Percentiles rank a stretch among this genome's conserved stretches.
Conservation (phyloP, 306 rosid genomes). For the Begonia masoniana region DNA sequence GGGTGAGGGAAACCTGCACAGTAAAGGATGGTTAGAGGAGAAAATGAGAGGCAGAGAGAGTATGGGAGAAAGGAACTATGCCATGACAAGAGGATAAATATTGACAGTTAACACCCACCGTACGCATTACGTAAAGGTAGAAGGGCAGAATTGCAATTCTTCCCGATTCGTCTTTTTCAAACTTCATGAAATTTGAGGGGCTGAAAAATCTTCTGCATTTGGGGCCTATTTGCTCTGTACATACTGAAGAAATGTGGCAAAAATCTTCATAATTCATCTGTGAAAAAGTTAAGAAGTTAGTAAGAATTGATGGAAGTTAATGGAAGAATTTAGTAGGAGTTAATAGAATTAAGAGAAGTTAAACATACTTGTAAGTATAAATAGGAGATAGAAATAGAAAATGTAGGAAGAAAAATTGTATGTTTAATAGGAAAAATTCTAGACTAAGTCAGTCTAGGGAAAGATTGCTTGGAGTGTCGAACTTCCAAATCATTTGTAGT, state of each 20-base stretch:
- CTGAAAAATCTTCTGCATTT: constrained; percentile 93
- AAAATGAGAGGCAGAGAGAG: background rate
- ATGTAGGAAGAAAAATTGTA: no score
- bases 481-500: no score
- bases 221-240: constrained; percentile 97
- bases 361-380: no score
- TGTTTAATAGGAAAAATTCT: no score
- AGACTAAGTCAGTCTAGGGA: no score
- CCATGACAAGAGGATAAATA: background rate
- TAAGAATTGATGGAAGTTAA: no score
- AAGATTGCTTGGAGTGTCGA: no score
- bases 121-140: constrained; percentile 98
- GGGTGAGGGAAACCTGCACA: constrained; percentile 92
- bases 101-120: constrained; percentile 38
- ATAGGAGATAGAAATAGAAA: no score
- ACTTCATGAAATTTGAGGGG: constrained; percentile 99
- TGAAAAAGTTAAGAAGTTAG: background rate
- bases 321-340: no score
- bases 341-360: no score
- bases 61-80: no score
- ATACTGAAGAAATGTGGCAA: constrained; percentile 97
- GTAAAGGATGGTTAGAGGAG: constrained; percentile 14
- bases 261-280: constrained; percentile 99
- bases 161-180: constrained; percentile 98
- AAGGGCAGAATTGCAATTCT: constrained; percentile 99